A percentile compares a stretch with the other conserved stretches of the same genome.
Conservation (phyloP, 805 yeast genomes). For the Sugiyamaella mastotermitis region DNA sequence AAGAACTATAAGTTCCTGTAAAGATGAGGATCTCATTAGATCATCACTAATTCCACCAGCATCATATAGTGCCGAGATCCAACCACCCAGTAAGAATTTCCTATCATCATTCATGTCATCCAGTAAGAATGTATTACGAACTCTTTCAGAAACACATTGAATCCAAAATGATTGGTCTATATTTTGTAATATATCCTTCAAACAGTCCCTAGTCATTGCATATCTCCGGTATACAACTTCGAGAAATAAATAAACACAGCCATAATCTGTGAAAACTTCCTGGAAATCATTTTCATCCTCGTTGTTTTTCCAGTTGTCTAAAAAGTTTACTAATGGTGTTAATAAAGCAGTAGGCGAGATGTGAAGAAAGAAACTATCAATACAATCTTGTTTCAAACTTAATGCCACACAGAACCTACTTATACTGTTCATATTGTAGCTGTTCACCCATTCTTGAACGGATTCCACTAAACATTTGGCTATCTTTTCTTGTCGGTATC, state of each 20-base stretch:
- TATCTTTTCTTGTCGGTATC: constrained; percentile 41
- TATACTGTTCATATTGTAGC: constrained; percentile 39
- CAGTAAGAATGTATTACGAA: constrained; percentile 3
- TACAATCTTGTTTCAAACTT: constrained; percentile 36
- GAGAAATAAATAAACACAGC: constrained; percentile 49
- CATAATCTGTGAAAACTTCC: constrained; percentile 64
- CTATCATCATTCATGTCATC: constrained; percentile 22
- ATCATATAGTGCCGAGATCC: constrained; percentile 79
- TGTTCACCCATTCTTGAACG: constrained; percentile 20
- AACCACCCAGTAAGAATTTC: constrained; percentile 44
- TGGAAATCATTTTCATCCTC: constrained; percentile 57
- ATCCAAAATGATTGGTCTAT: constrained; percentile 6
- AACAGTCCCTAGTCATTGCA: constrained; percentile 1
- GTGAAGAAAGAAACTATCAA: constrained; percentile 41
- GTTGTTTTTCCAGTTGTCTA: constrained; percentile 46
- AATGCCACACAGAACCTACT: constrained; percentile 50
- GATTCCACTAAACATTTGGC: constrained; percentile 31
- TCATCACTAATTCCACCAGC: constrained; percentile 83
- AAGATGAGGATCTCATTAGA: constrained; percentile 57
- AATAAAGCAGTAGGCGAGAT: constrained; percentile 39
- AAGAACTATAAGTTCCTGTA: constrained; percentile 60
- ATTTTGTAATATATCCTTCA: neutral
- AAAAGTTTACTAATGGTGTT: constrained; percentile 41
- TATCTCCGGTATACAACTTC: constrained; percentile 36
- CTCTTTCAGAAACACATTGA: neutral